Conservation (phyloP, 1,284 basidiomycete genomes). For the Austroboletus niveus region DNA sequence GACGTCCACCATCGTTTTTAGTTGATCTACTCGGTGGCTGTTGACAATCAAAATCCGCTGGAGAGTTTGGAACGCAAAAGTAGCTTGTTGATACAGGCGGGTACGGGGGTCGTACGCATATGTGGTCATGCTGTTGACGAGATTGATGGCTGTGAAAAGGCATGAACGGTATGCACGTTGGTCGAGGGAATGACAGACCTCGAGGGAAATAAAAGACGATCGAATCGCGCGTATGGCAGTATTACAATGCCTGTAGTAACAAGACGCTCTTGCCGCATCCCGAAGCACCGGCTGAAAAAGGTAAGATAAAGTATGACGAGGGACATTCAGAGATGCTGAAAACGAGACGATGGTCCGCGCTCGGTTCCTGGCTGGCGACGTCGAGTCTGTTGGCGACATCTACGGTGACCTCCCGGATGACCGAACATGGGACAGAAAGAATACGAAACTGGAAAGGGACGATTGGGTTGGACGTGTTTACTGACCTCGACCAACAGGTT, state of each 20-base stretch:
- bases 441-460: slow-evolving; percentile 48
- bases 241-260: no score
- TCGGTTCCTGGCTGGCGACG: slow-evolving; percentile 43
- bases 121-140: slow-evolving; percentile 77
- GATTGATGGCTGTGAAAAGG: slow-evolving; percentile 50
- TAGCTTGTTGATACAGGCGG: slow-evolving; percentile 39
- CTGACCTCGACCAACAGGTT: slow-evolving; percentile 63
- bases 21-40: slow-evolving; percentile 35
- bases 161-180: background rate
- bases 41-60: slow-evolving; percentile 60
- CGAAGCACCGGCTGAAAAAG: slow-evolving; percentile 58
- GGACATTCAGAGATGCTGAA: slow-evolving; percentile 48
- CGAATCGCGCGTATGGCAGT: no score
- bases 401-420: slow-evolving; percentile 65
- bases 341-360: slow-evolving; percentile 48
- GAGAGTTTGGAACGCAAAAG: slow-evolving; percentile 61
- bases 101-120: slow-evolving; percentile 77
- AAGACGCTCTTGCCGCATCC: slow-evolving; percentile 71
- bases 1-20: slow-evolving; percentile 43
- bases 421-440: slow-evolving; percentile 39
- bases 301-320: background rate
- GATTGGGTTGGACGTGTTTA: slow-evolving; percentile 23
- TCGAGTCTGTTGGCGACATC: slow-evolving; percentile 51
- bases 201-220: no score
- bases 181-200: background rate